A percentile compares a stretch with the other conserved stretches of the same genome.
Evolutionary conservation across 1,139 yeast species (phyloP).

Genomic region (Geotrichum fermentans): DNA sequence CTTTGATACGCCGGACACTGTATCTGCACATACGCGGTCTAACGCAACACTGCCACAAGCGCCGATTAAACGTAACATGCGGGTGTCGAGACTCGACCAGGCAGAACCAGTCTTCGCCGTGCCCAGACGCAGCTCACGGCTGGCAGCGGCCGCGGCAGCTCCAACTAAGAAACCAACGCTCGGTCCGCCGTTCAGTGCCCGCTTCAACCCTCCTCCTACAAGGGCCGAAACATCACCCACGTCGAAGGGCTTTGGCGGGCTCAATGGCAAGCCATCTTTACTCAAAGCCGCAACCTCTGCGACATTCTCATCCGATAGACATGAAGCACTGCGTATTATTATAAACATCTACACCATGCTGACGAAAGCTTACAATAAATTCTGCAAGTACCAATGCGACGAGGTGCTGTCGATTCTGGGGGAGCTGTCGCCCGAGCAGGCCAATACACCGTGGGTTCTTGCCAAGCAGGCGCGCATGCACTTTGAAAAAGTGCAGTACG

Average conservation of each 20-base stretch:
- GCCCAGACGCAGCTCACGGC: constrained; percentile 15
- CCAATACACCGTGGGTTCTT: constrained; percentile 80
- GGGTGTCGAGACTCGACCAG: background rate
- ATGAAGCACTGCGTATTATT: constrained; percentile 29
- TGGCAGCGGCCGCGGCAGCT: constrained; percentile 14
- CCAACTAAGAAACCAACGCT: background rate
- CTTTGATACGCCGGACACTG: constrained; percentile 9
- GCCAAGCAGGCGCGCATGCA: constrained; percentile 75
- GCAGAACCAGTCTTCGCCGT: constrained; percentile 2
- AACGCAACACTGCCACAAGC: constrained; percentile 8
- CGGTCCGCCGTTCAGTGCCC: background rate
- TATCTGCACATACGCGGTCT: constrained; percentile 1
- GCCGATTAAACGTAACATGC: constrained; percentile 9
- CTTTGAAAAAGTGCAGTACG: constrained; percentile 84
- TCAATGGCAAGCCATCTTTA: constrained; percentile 5
- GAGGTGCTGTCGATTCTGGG: constrained; percentile 70
- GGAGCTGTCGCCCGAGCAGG: constrained; percentile 57
- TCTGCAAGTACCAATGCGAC: constrained; percentile 69
- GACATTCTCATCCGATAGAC: constrained; percentile 5
- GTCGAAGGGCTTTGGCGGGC: background rate
- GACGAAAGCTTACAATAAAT: constrained; percentile 62
- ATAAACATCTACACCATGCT: constrained; percentile 53
- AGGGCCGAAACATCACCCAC: constrained; percentile 4
- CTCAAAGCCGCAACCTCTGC: constrained; percentile 11
- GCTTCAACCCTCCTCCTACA: constrained; percentile 2